Base-by-base conservation (phyloP, 2,329 filamentous ascomycete genomes). In the Nemania sp. region DNA sequence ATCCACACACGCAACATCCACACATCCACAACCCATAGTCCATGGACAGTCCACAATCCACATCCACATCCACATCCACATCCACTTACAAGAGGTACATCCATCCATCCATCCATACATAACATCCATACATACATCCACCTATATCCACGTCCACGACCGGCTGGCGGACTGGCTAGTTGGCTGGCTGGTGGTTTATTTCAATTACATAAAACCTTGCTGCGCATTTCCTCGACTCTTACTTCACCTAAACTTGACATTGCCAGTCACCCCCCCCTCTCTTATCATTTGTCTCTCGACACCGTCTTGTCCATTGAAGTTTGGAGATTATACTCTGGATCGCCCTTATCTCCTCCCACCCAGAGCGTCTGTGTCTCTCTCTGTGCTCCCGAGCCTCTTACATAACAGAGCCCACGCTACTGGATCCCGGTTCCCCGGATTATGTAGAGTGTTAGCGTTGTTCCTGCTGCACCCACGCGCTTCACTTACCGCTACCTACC, bases 121-220 rank as follows among this genome's bases (percentile, higher is more conserved):
- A 45, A 5, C 35, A 35, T 24, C 54, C 52, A 43, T 20, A 35
- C 26, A 60, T 26, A 29, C 57, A 60, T 38, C 57, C 49, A 45
- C 47, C n/a, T 26, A 45, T n/a, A 26, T 26, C 56, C 63, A 49
- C 38, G 32, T 57, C 53, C 32, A 24, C 49, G 62, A 49, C 63
- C 52, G 56, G 20, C 52, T 20, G 61, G 41, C 61, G 54, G 61
- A 53, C 61, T 27, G 49, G 32, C 58, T 52, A 22, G 38, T 41
- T 49, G 52, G 45, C 57, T 62, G 41, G 61, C 51, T 54, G 55
- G 52, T 55, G 56, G 49, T 65, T 38, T 57, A 70, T 71, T 82
- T 80, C 76, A 81, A 82, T 84, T 84, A 84, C 82, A 82, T 84
- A 84, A 83, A 83, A 82, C 79, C 80, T 80, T 78, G 76, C 77